Base-by-base conservation (phyloP, 306 rosid genomes). In the Castanopsis chinensis region DNA sequence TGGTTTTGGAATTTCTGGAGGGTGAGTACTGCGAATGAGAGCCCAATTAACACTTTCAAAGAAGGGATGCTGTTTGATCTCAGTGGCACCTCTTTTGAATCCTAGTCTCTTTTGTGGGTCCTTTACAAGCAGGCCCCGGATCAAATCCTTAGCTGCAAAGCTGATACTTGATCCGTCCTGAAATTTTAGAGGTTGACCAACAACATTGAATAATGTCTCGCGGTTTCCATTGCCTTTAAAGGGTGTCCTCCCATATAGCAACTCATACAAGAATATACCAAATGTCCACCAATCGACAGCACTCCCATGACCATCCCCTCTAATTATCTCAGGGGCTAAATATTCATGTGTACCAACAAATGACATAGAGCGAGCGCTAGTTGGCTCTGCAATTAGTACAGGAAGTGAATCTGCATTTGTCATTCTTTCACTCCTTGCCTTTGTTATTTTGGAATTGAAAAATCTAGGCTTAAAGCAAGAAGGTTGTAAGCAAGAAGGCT, bases 231-330 rank as follows among this genome's bases (percentile, higher is more conserved):
- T 84, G 54, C 92, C 92, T 76, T 85, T 86, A 76, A 89, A 89
- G 3, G 92, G 92, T 33, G 92, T 89, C 73, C 65, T 83, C 14
- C 92, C 92, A 71, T 68, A 76, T 21, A 89, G 78, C 73, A 89
- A 37, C 74, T 89, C 92, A 49, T 85, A 89, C 85, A 89, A 70
- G 78, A 89, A 89, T 23, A 89, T 83, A 10, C 92, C 92, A 64
- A 84, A 89, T 7, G 92, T 89, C 92, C 92, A 89, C 92, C 92
- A 89, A 79, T 89, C 92, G 35, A 89, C 92, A 4, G 90, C 90
- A 81, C 92, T 89, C 21, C 92, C 92, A 76, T 89, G 92, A 33
- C 92, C 92, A 41, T 89, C 92, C 15, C 92, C 92, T 82, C 92
- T 82, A 51, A 89, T 83, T 54, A 89, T 89, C 71, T 89, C 92